Percentiles rank a stretch among this genome's conserved stretches.
phyloP scores from a whole-genome alignment of 345 rosid species.

The Barbarea vulgaris region DNA sequence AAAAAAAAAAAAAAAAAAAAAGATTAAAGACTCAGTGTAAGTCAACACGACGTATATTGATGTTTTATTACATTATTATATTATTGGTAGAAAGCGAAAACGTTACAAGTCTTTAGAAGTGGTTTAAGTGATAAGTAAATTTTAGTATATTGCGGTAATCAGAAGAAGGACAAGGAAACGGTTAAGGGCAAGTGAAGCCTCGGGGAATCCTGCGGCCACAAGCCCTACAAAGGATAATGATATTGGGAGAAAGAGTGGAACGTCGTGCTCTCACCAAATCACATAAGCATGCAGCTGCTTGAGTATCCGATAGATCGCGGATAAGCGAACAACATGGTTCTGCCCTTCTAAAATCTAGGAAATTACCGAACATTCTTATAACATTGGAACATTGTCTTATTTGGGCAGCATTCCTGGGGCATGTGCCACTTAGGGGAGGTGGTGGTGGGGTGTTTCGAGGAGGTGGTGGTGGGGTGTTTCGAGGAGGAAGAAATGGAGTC shows the following conservation, averaged over 20 bases:
- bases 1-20: too few relatives aligned
- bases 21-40: neutral
- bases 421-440: neutral
- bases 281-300: constrained; percentile 25
- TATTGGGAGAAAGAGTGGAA: neutral
- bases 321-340: constrained; percentile 21
- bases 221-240: constrained; percentile 1
- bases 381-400: constrained; percentile 10
- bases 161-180: neutral
- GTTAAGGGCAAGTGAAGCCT: constrained; percentile 15
- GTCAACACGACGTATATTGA: neutral
- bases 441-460: neutral
- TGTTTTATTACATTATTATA: constrained; percentile 12
- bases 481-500: neutral
- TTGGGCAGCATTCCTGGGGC: constrained; percentile 5
- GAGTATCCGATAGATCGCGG: constrained; percentile 12
- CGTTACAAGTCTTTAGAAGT: neutral
- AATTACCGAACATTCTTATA: neutral
- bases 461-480: neutral
- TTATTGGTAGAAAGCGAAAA: neutral
- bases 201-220: constrained; percentile 16
- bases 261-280: neutral
- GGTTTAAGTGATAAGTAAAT: neutral
- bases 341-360: constrained; percentile 7
- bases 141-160: neutral